Evolutionary conservation across 345 rosid species (phyloP).

Genomic region (Arabis alpina): DNA sequence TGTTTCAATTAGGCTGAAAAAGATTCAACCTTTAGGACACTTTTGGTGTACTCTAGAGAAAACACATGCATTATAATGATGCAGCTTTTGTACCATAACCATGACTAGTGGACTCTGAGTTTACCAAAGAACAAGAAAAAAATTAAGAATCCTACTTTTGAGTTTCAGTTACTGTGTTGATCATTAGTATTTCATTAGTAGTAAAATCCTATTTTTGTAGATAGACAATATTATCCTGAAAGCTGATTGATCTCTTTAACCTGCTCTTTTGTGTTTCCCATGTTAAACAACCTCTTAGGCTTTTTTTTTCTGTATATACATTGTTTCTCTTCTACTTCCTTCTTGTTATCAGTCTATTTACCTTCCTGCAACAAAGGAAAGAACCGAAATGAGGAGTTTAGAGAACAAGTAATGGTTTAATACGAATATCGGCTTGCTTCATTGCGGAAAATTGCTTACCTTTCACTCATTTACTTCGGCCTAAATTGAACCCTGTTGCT

Average conservation of each 20-base stretch:
- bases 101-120: not conserved
- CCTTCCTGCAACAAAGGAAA: constrained; percentile 26
- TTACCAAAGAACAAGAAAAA: not conserved
- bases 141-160: not conserved
- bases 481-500: constrained; percentile 22
- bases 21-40: not conserved
- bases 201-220: constrained; percentile 35
- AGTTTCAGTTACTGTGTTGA: constrained; percentile 24
- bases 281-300: constrained; percentile 18
- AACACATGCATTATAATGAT: not conserved
- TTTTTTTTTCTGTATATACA: constrained; percentile 15
- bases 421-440: constrained; percentile 3
- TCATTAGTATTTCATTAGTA: constrained; percentile 10
- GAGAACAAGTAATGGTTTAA: not conserved
- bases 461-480: constrained; percentile 13
- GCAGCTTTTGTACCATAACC: constrained; percentile 11
- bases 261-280: constrained; percentile 28
- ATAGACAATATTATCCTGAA: constrained; percentile 31
- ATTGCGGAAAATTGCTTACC: constrained; percentile 25
- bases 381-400: constrained; percentile 1
- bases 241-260: constrained; percentile 17
- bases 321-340: constrained; percentile 28
- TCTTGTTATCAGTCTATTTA: constrained; percentile 21
- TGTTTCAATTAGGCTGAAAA: no score
- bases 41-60: not conserved